phyloP scores from a whole-genome alignment of 306 rosid species.

The Herpetospermum pedunculosum region DNA sequence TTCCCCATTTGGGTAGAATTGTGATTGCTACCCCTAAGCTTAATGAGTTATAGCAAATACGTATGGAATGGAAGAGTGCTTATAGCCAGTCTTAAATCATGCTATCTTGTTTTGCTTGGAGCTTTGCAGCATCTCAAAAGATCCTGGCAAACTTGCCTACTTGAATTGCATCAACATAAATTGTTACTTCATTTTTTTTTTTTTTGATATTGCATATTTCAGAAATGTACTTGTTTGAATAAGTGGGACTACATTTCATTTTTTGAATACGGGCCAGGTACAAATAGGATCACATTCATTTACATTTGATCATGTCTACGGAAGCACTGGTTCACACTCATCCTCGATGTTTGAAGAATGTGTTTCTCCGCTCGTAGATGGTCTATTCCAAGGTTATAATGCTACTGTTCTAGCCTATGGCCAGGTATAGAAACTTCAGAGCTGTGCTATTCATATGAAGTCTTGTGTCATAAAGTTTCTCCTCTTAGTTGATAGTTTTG shows the following conservation, averaged over 20 bases:
- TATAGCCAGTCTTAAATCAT: neutral
- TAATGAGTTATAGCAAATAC: neutral
- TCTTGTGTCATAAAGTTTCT: constrained; percentile 3
- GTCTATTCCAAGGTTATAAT: constrained; percentile 96
- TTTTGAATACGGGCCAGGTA: constrained; percentile 44
- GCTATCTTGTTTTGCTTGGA: neutral
- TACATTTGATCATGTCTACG: constrained; percentile 95
- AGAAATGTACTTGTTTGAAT: neutral
- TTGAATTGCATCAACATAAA: neutral
- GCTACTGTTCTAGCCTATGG: constrained; percentile 99
- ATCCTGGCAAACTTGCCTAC: neutral
- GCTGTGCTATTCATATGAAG: neutral
- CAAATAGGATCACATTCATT: constrained; percentile 94
- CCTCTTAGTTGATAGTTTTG: constrained; percentile 25
- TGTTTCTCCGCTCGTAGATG: constrained; percentile 78
- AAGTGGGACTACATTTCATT: constrained; percentile 14
- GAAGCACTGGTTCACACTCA: constrained; percentile 82
- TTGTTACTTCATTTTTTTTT: neutral
- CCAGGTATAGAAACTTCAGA: constrained; percentile 45
- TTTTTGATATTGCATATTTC: neutral
- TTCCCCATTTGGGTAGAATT: neutral
- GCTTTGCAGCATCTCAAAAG: neutral
- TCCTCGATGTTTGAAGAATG: constrained; percentile 84
- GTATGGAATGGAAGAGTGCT: neutral
- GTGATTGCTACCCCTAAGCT: neutral